Evolutionary conservation across 208 protist species (phyloP).

Genomic region (Kentomonas sorsogonicus): DNA sequence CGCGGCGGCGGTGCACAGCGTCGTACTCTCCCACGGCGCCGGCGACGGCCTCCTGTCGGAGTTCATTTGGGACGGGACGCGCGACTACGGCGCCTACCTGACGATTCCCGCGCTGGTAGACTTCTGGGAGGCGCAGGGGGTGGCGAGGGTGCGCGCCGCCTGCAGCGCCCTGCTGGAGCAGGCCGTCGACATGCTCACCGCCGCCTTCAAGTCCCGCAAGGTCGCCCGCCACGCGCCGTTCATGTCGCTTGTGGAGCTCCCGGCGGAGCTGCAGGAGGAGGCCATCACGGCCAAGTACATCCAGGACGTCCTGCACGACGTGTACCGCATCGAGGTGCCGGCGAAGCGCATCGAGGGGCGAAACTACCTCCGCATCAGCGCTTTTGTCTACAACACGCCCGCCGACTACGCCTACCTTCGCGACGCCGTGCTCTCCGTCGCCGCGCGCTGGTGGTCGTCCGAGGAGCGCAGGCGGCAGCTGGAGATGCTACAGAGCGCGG

Average conservation of each 20-base stretch:
- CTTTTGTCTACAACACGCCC: conserved; percentile 86
- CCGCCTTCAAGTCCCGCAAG: conserved; percentile 48
- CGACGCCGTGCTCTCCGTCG: conserved; percentile 61
- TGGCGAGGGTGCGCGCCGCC: conserved; percentile 48
- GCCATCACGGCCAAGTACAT: conserved; percentile 71
- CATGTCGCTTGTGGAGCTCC: conserved; percentile 86
- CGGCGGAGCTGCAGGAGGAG: conserved; percentile 55
- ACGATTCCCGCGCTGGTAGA: conserved; percentile 67
- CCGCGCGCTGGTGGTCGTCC: conserved; percentile 37
- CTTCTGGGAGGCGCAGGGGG: conserved; percentile 70
- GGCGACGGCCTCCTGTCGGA: conserved; percentile 81
- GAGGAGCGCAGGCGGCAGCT: conserved; percentile 14
- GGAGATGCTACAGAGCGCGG: conserved; percentile 4
- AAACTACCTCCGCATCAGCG: conserved; percentile 82
- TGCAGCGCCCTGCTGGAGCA: conserved; percentile 41
- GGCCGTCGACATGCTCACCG: conserved; percentile 63
- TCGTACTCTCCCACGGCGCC: conserved; percentile 82
- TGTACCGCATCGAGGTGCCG: conserved; percentile 80
- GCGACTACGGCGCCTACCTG: conserved; percentile 82
- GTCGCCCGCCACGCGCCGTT: conserved; percentile 68
- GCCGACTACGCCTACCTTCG: conserved; percentile 80
- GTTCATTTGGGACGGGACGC: conserved; percentile 90
- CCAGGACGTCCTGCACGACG: conserved; percentile 70
- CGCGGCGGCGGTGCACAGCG: conserved; percentile 47
- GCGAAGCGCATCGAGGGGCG: conserved; percentile 77